Conservation (phyloP, 805 yeast genomes). For the Wickerhamomyces hampshirensis region DNA sequence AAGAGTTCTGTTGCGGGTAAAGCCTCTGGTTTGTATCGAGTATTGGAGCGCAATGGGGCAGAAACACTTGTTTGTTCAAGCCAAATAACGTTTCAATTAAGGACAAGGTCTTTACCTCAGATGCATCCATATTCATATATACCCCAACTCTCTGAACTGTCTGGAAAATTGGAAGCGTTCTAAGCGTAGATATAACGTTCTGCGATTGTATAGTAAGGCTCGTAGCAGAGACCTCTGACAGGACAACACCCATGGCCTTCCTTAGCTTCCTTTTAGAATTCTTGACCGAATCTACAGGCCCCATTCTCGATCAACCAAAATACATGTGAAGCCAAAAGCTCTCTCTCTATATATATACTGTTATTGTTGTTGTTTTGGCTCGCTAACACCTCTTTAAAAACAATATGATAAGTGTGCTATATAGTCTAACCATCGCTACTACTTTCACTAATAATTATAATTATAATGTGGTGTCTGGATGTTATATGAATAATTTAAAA, state of each 20-base stretch:
- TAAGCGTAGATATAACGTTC: conserved; percentile 14
- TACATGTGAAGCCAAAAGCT: too few species aligned
- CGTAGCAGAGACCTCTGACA: conserved; percentile 15
- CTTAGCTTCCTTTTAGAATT: conserved; percentile 21
- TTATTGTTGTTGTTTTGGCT: too few species aligned
- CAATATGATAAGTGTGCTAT: too few species aligned
- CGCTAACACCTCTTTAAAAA: too few species aligned
- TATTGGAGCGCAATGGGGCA: conserved; percentile 46
- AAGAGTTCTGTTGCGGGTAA: conserved; percentile 29
- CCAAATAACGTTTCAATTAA: conserved; percentile 50
- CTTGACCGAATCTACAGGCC: not conserved
- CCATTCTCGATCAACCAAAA: too few species aligned
- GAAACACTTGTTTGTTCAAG: conserved; percentile 45
- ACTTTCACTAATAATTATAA: too few species aligned
- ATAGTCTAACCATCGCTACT: too few species aligned
- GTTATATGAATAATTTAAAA: too few species aligned
- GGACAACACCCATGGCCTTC: conserved; percentile 13
- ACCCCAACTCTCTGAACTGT: conserved; percentile 51
- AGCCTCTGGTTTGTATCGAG: conserved; percentile 24
- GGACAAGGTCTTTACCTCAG: conserved; percentile 60
- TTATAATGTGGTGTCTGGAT: not conserved
- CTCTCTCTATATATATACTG: too few species aligned
- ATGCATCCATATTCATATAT: conserved; percentile 70
- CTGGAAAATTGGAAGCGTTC: conserved; percentile 31
- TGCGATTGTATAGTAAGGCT: conserved; percentile 25